Conservation (phyloP, 495 filamentous ascomycete species). For the Penicillium cosmopolitanum region DNA sequence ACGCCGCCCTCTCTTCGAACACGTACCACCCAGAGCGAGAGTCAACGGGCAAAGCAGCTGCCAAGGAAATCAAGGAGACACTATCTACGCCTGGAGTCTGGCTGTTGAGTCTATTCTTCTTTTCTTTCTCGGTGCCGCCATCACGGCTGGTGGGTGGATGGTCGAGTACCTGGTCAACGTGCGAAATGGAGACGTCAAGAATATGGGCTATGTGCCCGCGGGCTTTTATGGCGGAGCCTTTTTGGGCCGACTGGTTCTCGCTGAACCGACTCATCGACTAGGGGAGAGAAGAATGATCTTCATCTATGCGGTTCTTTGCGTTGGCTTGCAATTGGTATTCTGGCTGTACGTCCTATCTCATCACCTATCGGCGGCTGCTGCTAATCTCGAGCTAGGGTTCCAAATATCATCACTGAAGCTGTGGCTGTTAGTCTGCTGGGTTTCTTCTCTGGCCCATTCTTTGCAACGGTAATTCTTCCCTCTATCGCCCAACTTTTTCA, state of each 20-base stretch:
- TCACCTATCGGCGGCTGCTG: not conserved
- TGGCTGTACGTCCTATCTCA: constrained; percentile 31
- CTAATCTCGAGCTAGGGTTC: constrained; percentile 21
- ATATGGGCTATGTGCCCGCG: constrained; percentile 37
- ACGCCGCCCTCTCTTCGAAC: not conserved
- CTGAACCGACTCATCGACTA: constrained; percentile 33
- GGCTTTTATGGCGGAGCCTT: constrained; percentile 36
- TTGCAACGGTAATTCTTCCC: constrained; percentile 30
- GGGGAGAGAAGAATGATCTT: constrained; percentile 37
- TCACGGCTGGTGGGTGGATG: constrained; percentile 39
- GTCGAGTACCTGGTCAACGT: constrained; percentile 38
- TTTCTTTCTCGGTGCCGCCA: constrained; percentile 36
- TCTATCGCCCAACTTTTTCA: not conserved
- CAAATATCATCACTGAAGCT: constrained; percentile 39
- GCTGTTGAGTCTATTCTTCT: constrained; percentile 38
- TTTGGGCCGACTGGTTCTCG: constrained; percentile 31
- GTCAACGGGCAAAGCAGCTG: constrained; percentile 12
- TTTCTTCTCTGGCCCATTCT: constrained; percentile 38
- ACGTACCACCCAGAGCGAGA: not conserved
- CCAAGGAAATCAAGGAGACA: constrained; percentile 30
- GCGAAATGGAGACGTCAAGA: constrained; percentile 33
- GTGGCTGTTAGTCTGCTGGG: constrained; percentile 36
- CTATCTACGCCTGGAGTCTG: constrained; percentile 30
- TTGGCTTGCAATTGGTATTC: constrained; percentile 36
- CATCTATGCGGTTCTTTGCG: constrained; percentile 33